Conservation (phyloP, 306 rosid species). For the Datisca glomerata region DNA sequence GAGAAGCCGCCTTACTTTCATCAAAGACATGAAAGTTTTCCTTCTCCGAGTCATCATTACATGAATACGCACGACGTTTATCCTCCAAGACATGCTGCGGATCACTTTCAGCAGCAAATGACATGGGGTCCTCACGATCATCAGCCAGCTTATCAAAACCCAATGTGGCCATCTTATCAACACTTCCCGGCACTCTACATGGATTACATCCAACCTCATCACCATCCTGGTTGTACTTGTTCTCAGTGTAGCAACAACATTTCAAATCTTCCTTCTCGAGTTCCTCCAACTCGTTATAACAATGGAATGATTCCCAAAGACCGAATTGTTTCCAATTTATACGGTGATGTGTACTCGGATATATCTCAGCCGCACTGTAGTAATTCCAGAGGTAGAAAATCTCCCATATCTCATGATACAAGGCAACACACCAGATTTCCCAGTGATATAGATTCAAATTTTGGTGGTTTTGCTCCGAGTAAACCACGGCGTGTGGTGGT, state of each 20-base stretch:
- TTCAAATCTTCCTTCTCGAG: slow-evolving; percentile 11
- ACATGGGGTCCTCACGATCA: slow-evolving; percentile 15
- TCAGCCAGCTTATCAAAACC: slow-evolving; percentile 13
- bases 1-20: slow-evolving; percentile 14
- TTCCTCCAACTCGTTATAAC: too few relatives aligned
- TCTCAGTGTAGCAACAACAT: slow-evolving; percentile 19
- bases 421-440: slow-evolving; percentile 14
- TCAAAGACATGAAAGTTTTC: slow-evolving; percentile 8
- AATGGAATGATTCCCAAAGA: slow-evolving; percentile 15
- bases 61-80: slow-evolving; percentile 17
- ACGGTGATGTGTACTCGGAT: slow-evolving; percentile 6
- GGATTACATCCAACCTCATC: slow-evolving; percentile 17
- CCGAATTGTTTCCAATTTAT: slow-evolving; percentile 14
- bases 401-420: slow-evolving; percentile 5
- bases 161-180: slow-evolving; percentile 12
- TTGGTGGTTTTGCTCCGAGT: slow-evolving; percentile 10
- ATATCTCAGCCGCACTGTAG: slow-evolving; percentile 5
- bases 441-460: slow-evolving; percentile 17
- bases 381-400: slow-evolving; percentile 8
- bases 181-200: slow-evolving; percentile 9
- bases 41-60: slow-evolving; percentile 12
- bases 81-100: slow-evolving; percentile 16
- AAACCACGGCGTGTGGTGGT: slow-evolving; percentile 9
- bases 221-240: slow-evolving; percentile 25
- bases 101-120: slow-evolving; percentile 19